Conservation (phyloP, 1,284 basidiomycete genomes). For the Ustilago cynodontis region DNA sequence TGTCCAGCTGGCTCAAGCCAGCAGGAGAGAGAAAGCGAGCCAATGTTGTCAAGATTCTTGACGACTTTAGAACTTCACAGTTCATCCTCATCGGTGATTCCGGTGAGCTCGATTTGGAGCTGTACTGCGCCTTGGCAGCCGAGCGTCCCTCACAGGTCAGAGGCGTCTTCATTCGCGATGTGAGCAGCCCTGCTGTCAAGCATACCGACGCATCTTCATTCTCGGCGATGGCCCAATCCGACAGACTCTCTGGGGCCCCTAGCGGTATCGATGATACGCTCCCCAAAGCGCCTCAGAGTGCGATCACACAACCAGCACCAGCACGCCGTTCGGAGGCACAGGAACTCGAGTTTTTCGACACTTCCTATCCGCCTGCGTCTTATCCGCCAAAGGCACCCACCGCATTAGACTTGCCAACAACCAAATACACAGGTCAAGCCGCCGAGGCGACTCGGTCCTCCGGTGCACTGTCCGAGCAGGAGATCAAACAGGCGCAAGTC, state of each 20-base stretch:
- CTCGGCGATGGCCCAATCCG: neutral
- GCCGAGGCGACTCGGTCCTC: slow-evolving; percentile 4
- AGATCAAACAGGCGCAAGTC: slow-evolving; percentile 35
- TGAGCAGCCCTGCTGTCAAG: slow-evolving; percentile 31
- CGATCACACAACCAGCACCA: slow-evolving; percentile 25
- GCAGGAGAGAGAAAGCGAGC: slow-evolving; percentile 58
- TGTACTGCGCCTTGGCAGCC: slow-evolving; percentile 61
- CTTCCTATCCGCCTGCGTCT: slow-evolving; percentile 41
- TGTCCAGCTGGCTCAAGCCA: slow-evolving; percentile 60
- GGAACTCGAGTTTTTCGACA: slow-evolving; percentile 31
- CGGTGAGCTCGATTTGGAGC: slow-evolving; percentile 66
- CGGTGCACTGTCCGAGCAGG: slow-evolving; percentile 34
- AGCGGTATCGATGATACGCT: slow-evolving; percentile 2
- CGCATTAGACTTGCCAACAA: slow-evolving; percentile 25
- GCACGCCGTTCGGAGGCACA: slow-evolving; percentile 9
- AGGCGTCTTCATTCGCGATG: slow-evolving; percentile 65
- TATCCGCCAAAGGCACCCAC: slow-evolving; percentile 33
- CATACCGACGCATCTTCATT: slow-evolving; percentile 7
- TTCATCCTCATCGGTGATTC: slow-evolving; percentile 66
- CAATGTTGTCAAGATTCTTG: slow-evolving; percentile 52
- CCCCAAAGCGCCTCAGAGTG: slow-evolving; percentile 27
- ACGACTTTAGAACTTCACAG: slow-evolving; percentile 51
- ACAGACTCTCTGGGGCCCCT: neutral
- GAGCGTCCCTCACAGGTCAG: slow-evolving; percentile 58
- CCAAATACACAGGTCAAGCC: slow-evolving; percentile 17